A percentile compares a stretch with the other conserved stretches of the same genome.
Evolutionary conservation across 2,329 filamentous ascomycete genomes (phyloP).

Genomic region (Fusarium nematophilum): DNA sequence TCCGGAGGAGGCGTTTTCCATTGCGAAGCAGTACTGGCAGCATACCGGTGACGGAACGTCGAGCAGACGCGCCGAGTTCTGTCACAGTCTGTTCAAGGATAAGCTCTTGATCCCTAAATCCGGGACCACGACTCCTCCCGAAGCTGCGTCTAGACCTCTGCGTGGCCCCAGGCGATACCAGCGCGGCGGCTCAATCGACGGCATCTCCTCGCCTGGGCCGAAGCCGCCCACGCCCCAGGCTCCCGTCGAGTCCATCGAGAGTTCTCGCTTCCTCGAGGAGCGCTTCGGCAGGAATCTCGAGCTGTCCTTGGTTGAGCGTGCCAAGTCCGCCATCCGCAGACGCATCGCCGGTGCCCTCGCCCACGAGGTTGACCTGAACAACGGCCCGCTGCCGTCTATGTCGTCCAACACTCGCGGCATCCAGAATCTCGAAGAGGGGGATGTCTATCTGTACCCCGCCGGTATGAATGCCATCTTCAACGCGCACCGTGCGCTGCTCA

Average conservation of each 20-base stretch:
- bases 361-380: constrained; percentile 69
- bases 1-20: constrained; percentile 71
- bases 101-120: constrained; percentile 62
- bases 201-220: constrained; percentile 23
- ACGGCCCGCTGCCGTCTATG: constrained; percentile 37
- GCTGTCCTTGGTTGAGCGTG: constrained; percentile 80
- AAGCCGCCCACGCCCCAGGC: constrained; percentile 34
- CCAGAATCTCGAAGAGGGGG: constrained; percentile 79
- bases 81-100: constrained; percentile 78
- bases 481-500: constrained; percentile 79
- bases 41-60: constrained; percentile 94
- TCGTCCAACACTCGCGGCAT: constrained; percentile 64
- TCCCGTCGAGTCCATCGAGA: constrained; percentile 68
- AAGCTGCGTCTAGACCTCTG: constrained; percentile 49
- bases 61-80: constrained; percentile 91
- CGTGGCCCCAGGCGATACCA: constrained; percentile 88
- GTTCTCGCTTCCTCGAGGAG: constrained; percentile 87
- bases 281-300: constrained; percentile 93
- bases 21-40: constrained; percentile 97
- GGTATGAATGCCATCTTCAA: constrained; percentile 98
- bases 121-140: constrained; percentile 40
- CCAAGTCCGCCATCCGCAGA: constrained; percentile 85
- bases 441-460: constrained; percentile 88
- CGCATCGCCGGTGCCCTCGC: constrained; percentile 90
- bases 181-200: constrained; percentile 58